Evolutionary conservation across 106 monocot genomes (phyloP).

Genomic region (Dioscorea alata): DNA sequence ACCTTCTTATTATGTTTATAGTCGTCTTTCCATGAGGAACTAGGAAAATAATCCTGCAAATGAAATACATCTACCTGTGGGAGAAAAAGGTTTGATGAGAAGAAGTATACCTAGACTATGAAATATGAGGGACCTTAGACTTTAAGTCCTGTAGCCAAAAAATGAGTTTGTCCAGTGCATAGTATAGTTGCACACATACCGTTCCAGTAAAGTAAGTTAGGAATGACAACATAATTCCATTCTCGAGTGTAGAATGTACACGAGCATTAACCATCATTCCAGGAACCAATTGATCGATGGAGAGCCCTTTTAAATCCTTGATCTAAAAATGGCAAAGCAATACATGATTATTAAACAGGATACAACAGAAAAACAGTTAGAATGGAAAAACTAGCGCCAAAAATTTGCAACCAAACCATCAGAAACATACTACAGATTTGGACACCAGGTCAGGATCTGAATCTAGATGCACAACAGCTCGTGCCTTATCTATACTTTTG

Average conservation of each 20-base stretch:
- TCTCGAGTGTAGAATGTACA: conserved; percentile 67
- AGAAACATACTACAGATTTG: conserved; percentile 58
- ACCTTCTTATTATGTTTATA: conserved; percentile 73
- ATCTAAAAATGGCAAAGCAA: conserved; percentile 30
- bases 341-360: conserved; percentile 3
- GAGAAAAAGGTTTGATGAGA: conserved; percentile 5
- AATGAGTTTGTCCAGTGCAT: no score
- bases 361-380: not conserved
- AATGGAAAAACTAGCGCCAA: not conserved
- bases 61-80: conserved; percentile 86
- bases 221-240: conserved; percentile 90
- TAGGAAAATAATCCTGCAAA: conserved; percentile 53
- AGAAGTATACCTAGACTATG: no score
- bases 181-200: conserved; percentile 28
- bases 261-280: conserved; percentile 95
- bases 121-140: no score
- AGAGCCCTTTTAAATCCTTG: conserved; percentile 80
- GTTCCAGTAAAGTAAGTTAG: conserved; percentile 97
- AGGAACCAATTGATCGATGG: conserved; percentile 86
- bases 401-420: not conserved
- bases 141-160: no score
- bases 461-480: conserved; percentile 47
- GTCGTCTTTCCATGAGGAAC: conserved; percentile 66
- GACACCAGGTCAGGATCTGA: conserved; percentile 49
- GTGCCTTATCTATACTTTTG: conserved; percentile 64